Evolutionary conservation across 2,329 filamentous ascomycete species (phyloP).

Genomic region (Sclerotinia spermophila): DNA sequence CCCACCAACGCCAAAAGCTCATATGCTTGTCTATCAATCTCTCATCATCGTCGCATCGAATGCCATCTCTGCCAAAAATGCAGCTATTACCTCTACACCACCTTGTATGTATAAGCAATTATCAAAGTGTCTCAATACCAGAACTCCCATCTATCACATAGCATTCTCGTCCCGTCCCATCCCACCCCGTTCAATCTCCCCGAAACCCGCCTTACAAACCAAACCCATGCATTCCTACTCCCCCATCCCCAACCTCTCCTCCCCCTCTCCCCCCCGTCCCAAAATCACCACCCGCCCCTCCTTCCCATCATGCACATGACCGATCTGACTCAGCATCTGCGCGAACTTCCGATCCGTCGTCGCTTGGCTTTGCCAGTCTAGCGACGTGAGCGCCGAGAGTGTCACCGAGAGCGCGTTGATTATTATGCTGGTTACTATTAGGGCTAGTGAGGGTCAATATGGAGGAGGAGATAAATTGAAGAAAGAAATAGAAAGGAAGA

Average conservation of each 20-base stretch:
- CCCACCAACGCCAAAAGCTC: not conserved
- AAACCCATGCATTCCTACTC: not conserved
- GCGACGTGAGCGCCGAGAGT: conserved; percentile 28
- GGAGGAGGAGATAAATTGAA: too few relatives aligned
- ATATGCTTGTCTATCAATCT: not conserved
- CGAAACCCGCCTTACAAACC: not conserved
- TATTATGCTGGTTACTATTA: conserved; percentile 28
- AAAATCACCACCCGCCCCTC: conserved; percentile 24
- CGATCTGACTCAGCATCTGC: conserved; percentile 24
- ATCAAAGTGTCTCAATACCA: too few relatives aligned
- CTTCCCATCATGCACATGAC: conserved; percentile 27
- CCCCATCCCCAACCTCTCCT: not conserved
- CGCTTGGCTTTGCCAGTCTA: conserved; percentile 30
- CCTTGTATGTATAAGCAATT: too few relatives aligned
- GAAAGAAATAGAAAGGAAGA: too few relatives aligned
- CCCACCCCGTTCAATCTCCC: too few relatives aligned
- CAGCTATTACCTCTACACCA: not conserved
- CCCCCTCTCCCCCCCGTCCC: conserved; percentile 5
- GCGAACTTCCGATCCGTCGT: conserved; percentile 30
- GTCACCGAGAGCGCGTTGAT: conserved; percentile 28
- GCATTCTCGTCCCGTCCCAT: too few relatives aligned
- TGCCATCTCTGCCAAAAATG: too few relatives aligned
- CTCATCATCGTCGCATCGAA: too few relatives aligned
- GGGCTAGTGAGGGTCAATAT: conserved; percentile 18
- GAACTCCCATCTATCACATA: too few relatives aligned